Evolutionary conservation across 305 asterid species (phyloP).

Genomic region (Ajuga reptans): DNA sequence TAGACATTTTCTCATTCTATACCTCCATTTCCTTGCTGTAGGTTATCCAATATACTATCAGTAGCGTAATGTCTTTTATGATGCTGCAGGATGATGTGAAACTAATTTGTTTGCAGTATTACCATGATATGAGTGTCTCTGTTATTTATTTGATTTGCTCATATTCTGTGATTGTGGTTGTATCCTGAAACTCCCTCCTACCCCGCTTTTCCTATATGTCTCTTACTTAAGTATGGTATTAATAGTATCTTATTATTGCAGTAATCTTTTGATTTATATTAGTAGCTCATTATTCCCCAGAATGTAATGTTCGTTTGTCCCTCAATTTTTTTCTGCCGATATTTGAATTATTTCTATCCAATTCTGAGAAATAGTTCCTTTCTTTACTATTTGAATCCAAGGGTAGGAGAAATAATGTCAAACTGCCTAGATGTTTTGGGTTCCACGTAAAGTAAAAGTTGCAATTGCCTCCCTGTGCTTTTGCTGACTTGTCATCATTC

Average conservation of each 20-base stretch:
- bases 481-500: neutral
- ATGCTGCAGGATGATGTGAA: neutral
- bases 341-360: neutral
- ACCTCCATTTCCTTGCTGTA: constrained; percentile 2
- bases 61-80: neutral
- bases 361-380: neutral
- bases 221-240: neutral
- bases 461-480: neutral
- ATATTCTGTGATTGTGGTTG: constrained; percentile 1
- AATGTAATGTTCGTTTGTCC: neutral
- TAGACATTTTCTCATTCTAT: neutral
- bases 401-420: neutral
- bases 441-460: neutral
- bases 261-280: neutral
- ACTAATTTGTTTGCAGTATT: neutral
- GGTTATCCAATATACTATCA: neutral
- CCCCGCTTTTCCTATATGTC: neutral
- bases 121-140: neutral
- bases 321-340: neutral
- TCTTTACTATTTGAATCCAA: neutral
- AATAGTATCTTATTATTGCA: too few species aligned
- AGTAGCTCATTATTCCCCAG: neutral
- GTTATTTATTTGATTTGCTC: constrained; percentile 4
- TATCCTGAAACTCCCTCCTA: neutral
- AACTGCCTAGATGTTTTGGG: neutral